Evolutionary conservation across 1,284 basidiomycete genomes (phyloP).

Genomic region (Cutaneotrichosporon dermatis): DNA sequence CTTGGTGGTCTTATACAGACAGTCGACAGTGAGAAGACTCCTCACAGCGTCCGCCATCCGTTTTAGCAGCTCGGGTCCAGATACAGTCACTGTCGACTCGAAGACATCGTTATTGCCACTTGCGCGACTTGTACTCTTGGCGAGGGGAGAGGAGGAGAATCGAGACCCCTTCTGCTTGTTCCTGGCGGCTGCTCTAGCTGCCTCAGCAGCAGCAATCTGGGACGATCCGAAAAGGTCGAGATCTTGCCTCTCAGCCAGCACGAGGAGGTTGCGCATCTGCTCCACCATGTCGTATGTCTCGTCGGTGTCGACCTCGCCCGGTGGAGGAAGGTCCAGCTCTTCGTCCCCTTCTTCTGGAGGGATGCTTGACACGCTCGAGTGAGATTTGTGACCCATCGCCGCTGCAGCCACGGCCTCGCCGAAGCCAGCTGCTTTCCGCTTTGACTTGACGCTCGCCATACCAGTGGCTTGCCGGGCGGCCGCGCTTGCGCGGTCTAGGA

Average conservation of each 20-base stretch:
- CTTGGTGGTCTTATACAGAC: slow-evolving; percentile 25
- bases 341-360: slow-evolving; percentile 15
- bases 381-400: not conserved
- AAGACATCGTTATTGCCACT: not conserved
- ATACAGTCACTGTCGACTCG: not conserved
- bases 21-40: slow-evolving; percentile 27
- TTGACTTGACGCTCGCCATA: slow-evolving; percentile 11
- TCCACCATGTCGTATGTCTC: slow-evolving; percentile 35
- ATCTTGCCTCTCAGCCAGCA: slow-evolving; percentile 31
- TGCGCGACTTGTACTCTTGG: not conserved
- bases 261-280: slow-evolving; percentile 37
- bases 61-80: slow-evolving; percentile 18
- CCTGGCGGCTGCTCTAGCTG: not conserved
- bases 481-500: slow-evolving; percentile 33
- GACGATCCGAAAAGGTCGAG: slow-evolving; percentile 30
- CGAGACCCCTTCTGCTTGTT: not conserved
- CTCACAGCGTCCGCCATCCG: slow-evolving; percentile 22
- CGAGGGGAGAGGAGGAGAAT: not conserved
- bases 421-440: slow-evolving; percentile 21
- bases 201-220: slow-evolving; percentile 5
- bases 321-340: slow-evolving; percentile 20
- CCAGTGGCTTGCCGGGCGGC: slow-evolving; percentile 13
- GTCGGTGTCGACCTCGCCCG: slow-evolving; percentile 35
- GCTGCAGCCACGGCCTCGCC: slow-evolving; percentile 26
- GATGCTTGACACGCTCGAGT: not conserved